phyloP scores from a whole-genome alignment of 75 land plant species.

The Selaginella moellendorffii region DNA sequence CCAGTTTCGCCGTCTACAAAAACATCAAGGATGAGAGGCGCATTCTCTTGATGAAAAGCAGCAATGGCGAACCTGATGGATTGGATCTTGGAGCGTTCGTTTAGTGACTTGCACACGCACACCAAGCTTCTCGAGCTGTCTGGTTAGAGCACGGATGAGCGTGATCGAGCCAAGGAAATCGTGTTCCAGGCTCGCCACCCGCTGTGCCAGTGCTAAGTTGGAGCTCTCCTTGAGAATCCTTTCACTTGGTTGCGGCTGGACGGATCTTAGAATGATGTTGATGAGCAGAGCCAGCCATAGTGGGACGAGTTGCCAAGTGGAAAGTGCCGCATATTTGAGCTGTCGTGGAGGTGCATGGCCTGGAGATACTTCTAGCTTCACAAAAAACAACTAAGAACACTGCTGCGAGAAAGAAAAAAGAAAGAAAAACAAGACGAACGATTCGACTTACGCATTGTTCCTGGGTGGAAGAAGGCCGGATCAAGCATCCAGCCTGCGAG shows the following conservation, averaged over 20 bases:
- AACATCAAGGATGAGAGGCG: neutral
- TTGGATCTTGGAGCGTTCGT: slow-evolving; percentile 66
- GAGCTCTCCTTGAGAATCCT: slow-evolving; percentile 3
- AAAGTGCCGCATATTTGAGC: neutral
- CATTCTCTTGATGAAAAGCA: neutral
- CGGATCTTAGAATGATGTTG: slow-evolving; percentile 34
- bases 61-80: slow-evolving; percentile 44
- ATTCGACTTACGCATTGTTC: too few species aligned
- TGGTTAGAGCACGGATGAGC: too few species aligned
- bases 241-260: slow-evolving; percentile 34
- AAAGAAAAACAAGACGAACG: too few species aligned
- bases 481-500: too few species aligned
- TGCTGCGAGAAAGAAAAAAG: too few species aligned
- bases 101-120: slow-evolving; percentile 70
- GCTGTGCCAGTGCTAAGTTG: slow-evolving; percentile 35
- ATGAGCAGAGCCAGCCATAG: slow-evolving; percentile 40
- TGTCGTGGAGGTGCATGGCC: too few species aligned
- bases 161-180: slow-evolving; percentile 44
- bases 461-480: too few species aligned
- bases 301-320: slow-evolving; percentile 25
- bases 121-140: slow-evolving; percentile 88
- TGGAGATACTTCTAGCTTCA: too few species aligned
- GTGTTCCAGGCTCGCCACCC: slow-evolving; percentile 62
- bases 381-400: too few species aligned
- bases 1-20: slow-evolving; percentile 59